Conservation (phyloP, 257 asterid genomes). For the Ballota nigra region DNA sequence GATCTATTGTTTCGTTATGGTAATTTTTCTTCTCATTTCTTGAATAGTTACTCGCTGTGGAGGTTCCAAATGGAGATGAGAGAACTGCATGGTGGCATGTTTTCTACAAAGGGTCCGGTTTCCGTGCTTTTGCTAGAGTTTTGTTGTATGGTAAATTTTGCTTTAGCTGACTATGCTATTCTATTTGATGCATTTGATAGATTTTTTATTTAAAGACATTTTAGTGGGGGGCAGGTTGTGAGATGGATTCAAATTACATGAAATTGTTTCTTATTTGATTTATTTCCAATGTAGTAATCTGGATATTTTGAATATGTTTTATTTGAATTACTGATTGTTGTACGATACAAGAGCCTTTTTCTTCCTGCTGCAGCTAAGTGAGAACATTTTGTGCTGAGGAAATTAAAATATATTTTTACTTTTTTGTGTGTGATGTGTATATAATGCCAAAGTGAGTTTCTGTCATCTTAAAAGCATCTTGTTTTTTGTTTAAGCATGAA, state of each 20-base stretch:
- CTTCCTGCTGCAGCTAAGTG: constrained; percentile 2
- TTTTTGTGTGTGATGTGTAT: neutral
- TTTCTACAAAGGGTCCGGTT: constrained; percentile 72
- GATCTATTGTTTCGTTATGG: too few relatives aligned
- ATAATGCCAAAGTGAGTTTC: neutral
- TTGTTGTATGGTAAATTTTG: constrained; percentile 56
- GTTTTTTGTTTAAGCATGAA: neutral
- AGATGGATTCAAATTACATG: neutral
- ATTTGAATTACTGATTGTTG: constrained; percentile 4
- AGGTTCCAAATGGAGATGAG: constrained; percentile 46
- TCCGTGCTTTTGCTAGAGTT: constrained; percentile 62
- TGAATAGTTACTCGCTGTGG: constrained; percentile 31
- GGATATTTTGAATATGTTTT: neutral
- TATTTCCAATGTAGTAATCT: neutral
- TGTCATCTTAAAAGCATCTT: neutral
- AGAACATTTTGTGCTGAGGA: neutral
- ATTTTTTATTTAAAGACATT: neutral
- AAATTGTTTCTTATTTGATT: neutral
- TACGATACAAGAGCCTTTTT: neutral
- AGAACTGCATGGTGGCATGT: constrained; percentile 54
- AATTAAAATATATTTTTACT: neutral
- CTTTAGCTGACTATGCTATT: neutral
- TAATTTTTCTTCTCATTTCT: neutral
- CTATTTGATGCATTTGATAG: neutral
- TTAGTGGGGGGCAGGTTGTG: neutral